Evolutionary conservation across 169 alveolate genomes (phyloP).

Genomic region (Blepharisma undulans): DNA sequence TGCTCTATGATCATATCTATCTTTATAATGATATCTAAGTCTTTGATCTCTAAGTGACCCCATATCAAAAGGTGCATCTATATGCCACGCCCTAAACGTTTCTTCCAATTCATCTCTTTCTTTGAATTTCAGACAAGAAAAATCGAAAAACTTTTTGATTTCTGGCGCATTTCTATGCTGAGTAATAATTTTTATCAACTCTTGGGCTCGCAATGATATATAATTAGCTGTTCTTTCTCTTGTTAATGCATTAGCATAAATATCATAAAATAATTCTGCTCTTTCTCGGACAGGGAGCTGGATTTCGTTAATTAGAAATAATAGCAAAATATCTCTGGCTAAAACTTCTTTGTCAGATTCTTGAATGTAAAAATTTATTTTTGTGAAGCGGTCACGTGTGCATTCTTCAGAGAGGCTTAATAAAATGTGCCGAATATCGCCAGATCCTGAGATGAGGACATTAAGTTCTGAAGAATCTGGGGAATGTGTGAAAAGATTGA

Average conservation of each 20-base stretch:
- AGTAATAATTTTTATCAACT: constrained; percentile 62
- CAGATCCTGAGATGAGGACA: constrained; percentile 69
- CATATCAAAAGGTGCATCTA: constrained; percentile 72
- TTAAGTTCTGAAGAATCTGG: constrained; percentile 47
- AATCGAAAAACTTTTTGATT: constrained; percentile 64
- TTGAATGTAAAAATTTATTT: constrained; percentile 73
- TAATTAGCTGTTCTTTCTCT: constrained; percentile 76
- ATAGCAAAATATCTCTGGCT: constrained; percentile 74
- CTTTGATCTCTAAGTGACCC: constrained; percentile 80
- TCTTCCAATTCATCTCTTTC: constrained; percentile 84
- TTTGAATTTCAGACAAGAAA: constrained; percentile 70
- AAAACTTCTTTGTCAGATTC: constrained; percentile 76
- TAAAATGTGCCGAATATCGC: constrained; percentile 80
- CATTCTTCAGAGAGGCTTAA: constrained; percentile 57
- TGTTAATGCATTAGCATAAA: constrained; percentile 70
- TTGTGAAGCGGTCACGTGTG: constrained; percentile 35
- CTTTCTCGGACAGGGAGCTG: constrained; percentile 69
- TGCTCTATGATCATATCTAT: constrained; percentile 81
- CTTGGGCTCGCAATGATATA: constrained; percentile 51
- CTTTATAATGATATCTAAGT: constrained; percentile 73
- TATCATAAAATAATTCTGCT: constrained; percentile 67
- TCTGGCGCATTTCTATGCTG: constrained; percentile 65
- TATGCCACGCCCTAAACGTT: constrained; percentile 63
- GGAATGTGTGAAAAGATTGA: constrained; percentile 52
- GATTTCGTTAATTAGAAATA: constrained; percentile 72